These are phyloP conservation scores for Odontarrhena argentea DNA, from an alignment of 345 rosid species.

Conservation along the genomic window DNA sequence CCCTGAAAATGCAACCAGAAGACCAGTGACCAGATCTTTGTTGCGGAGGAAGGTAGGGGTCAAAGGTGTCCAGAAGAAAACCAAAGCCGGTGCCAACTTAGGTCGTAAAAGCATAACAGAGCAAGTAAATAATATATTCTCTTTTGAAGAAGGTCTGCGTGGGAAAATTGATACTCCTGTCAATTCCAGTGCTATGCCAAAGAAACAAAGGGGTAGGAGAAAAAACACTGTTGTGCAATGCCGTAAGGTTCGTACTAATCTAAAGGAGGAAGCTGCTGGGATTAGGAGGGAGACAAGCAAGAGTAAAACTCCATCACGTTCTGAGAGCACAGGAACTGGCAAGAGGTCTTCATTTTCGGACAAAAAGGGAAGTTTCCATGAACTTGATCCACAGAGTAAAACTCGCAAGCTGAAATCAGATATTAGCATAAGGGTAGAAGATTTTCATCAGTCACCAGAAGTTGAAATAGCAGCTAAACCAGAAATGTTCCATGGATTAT, in stretches of 20 bases:
- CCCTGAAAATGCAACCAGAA: constrained; percentile 50
- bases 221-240: constrained; percentile 47
- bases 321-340: constrained; percentile 43
- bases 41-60: constrained; percentile 48
- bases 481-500: constrained; percentile 39
- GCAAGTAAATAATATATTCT: constrained; percentile 48
- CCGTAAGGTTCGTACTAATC: constrained; percentile 45
- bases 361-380: constrained; percentile 41
- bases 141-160: constrained; percentile 54
- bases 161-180: constrained; percentile 41
- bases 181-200: constrained; percentile 42
- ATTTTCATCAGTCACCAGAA: constrained; percentile 40
- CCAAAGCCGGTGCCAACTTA: constrained; percentile 43
- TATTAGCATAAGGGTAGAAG: constrained; percentile 42
- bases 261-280: constrained; percentile 45
- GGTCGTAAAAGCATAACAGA: constrained; percentile 37
- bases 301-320: constrained; percentile 42
- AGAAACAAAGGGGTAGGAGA: constrained; percentile 45
- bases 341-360: constrained; percentile 53
- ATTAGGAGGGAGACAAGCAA: constrained; percentile 44
- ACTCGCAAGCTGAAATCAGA: constrained; percentile 36
- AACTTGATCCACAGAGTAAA: constrained; percentile 37
- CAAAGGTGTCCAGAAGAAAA: constrained; percentile 40
- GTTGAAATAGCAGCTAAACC: constrained; percentile 43
- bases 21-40: constrained; percentile 68